phyloP scores from a whole-genome alignment of 192 early-diverging fungal species.

The Gorgonomyces haynaldii region DNA sequence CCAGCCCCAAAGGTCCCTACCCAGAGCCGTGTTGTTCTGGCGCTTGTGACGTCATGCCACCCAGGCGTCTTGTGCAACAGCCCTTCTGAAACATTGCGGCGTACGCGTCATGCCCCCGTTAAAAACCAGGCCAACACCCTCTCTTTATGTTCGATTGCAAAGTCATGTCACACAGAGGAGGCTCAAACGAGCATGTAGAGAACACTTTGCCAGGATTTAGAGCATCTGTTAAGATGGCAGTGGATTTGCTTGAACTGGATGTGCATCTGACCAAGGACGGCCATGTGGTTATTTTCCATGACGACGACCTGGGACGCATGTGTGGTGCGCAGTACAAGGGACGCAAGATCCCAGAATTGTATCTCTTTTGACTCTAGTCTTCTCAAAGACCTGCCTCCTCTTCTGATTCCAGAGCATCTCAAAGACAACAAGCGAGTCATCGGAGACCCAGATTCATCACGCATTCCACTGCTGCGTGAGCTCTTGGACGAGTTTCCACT shows the following conservation, averaged over 20 bases:
- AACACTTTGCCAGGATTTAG: conserved; percentile 36
- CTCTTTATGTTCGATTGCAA: no score
- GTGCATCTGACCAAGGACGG: conserved; percentile 33
- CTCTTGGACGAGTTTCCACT: conserved; percentile 27
- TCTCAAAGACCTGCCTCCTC: conserved; percentile 21
- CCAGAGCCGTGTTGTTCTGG: no score
- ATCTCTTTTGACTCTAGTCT: neutral
- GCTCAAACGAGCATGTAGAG: conserved; percentile 31
- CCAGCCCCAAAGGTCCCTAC: no score
- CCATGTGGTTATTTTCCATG: conserved; percentile 35
- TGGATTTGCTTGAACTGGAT: conserved; percentile 32
- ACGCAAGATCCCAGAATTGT: neutral
- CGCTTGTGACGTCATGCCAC: no score
- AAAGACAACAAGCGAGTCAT: neutral
- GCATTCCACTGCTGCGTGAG: conserved; percentile 27
- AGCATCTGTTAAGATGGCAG: conserved; percentile 23
- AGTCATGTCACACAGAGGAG: conserved; percentile 39
- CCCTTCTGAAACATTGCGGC: no score
- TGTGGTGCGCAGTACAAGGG: conserved; percentile 21
- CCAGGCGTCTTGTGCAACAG: no score
- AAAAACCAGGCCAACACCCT: no score
- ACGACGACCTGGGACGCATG: conserved; percentile 18
- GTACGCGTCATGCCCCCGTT: no score
- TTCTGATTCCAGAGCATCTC: conserved; percentile 24
- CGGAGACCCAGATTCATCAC: conserved; percentile 15